Evolutionary conservation across 2,329 filamentous ascomycete genomes (phyloP).

Genomic region (Pestalotiopsis sp.): DNA sequence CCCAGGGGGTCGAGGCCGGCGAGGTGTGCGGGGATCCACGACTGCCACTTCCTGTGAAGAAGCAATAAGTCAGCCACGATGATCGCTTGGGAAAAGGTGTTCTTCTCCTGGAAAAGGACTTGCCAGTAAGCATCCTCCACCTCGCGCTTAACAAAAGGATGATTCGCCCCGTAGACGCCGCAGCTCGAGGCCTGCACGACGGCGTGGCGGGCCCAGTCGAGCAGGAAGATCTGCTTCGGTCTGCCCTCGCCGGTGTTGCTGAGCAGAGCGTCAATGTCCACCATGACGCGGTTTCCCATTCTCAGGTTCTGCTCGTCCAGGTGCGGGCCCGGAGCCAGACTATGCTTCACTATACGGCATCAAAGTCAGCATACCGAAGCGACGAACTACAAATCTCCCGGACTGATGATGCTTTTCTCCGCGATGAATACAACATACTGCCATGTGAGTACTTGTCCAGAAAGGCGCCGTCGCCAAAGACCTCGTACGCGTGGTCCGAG

Average conservation of each 20-base stretch:
- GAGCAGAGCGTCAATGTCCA: slow-evolving; percentile 1
- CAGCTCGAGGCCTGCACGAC: slow-evolving; percentile 17
- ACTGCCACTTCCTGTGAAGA: slow-evolving; percentile 7
- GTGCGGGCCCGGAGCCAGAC: slow-evolving; percentile 5
- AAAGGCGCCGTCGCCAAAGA: neutral
- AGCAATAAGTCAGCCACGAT: neutral
- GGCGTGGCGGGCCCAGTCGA: slow-evolving; percentile 17
- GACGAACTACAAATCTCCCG: neutral
- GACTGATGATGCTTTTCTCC: too few species aligned
- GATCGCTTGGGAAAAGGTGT: neutral
- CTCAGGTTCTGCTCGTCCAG: slow-evolving; percentile 10
- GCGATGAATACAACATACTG: neutral
- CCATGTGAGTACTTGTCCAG: neutral
- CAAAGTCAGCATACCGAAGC: neutral
- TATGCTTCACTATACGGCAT: neutral
- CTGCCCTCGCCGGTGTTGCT: neutral
- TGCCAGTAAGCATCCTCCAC: slow-evolving; percentile 21
- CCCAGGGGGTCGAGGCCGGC: neutral
- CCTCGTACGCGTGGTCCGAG: neutral
- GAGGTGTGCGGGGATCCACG: neutral
- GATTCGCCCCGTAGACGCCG: slow-evolving; percentile 17
- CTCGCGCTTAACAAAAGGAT: slow-evolving; percentile 18
- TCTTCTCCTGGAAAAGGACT: neutral
- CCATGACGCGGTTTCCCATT: slow-evolving; percentile 10
- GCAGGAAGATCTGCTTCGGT: slow-evolving; percentile 12